A percentile compares a stretch with the other conserved stretches of the same genome.
Evolutionary conservation across 169 alveolate genomes (phyloP).

Genomic region (Condylostoma magnum): DNA sequence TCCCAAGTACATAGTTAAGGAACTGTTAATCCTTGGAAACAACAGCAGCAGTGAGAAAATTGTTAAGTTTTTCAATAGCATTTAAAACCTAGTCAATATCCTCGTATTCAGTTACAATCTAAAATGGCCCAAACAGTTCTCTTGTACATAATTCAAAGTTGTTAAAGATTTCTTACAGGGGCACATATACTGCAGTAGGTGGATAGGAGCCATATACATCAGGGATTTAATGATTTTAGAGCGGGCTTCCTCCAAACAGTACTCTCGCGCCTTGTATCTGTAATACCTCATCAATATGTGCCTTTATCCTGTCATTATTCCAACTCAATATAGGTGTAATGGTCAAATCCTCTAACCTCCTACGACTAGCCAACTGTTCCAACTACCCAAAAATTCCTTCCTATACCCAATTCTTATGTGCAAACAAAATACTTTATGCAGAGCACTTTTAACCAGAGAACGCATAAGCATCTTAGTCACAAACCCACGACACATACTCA

Average conservation of each 20-base stretch:
- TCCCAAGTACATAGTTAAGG: conserved; percentile 40
- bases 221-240: conserved; percentile 66
- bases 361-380: conserved; percentile 64
- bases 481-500: conserved; percentile 83
- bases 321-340: conserved; percentile 80
- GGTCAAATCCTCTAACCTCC: conserved; percentile 56
- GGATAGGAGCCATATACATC: conserved; percentile 71
- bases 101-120: conserved; percentile 73
- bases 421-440: conserved; percentile 80
- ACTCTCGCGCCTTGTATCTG: conserved; percentile 73
- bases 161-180: conserved; percentile 48
- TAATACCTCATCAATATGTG: conserved; percentile 61
- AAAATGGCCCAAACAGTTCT: conserved; percentile 87
- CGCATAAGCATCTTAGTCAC: conserved; percentile 90
- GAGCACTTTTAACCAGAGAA: conserved; percentile 86
- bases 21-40: conserved; percentile 75
- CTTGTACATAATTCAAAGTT: conserved; percentile 41
- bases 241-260: conserved; percentile 82
- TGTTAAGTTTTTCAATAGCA: conserved; percentile 54
- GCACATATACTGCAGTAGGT: conserved; percentile 86
- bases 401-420: conserved; percentile 80
- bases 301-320: conserved; percentile 64
- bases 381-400: conserved; percentile 66
- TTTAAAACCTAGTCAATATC: conserved; percentile 50
- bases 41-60: conserved; percentile 86